Base-by-base conservation (phyloP, 305 asterid genomes). In the Fraxinus nigra region DNA sequence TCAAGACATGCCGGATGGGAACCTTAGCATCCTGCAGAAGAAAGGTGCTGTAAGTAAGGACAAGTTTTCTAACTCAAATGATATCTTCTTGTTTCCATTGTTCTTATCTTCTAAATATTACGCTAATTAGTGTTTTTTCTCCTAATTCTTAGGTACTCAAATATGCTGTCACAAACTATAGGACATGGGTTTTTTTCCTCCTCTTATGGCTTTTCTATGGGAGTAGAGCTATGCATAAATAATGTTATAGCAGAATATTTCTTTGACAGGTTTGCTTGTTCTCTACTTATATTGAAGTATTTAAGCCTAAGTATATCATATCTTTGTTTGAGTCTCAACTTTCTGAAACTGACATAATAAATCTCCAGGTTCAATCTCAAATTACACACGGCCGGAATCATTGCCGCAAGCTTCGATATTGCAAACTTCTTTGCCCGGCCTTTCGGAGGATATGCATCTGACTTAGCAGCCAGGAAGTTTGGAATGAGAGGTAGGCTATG, bases 1-100 rank as follows among this genome's bases (percentile, higher is more conserved):
- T 40, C 91, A 88, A 54, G 91, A 88, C 70, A 69, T 88, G 24
- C 91, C 91, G n/a, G 91, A 88, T 82, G 91, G 91, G 14, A 88
- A 88, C 78, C 85, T 84, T 34, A 75, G 81, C 69, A 8, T 84
- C 3, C 56, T 88, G 0, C 88, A 82, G 63, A 76, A 86, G 77
- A 81, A 33, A 54, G 91, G 91, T 0, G 77, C 69, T 69, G 89
- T 82, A 0, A 20, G 70, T 14, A 84, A 86, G 72, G 90, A 86
- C 34, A 48, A 86, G 20, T 86, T 86, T 2, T 43, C 82, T 7
- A 86, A 78, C 85, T 87, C 86, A 24, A 65, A 26, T 1, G 2
- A 22, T 7, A 3, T 7, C 37, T 7, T 22, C 75, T 13, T 65
- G 33, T 54, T 54, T 54, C 9, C 20, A n/a, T 54, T 14, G 0